Percentiles rank a stretch among this genome's conserved stretches.
Conservation (phyloP, 1,284 basidiomycete genomes). For the Ganoderma resinaceum region DNA sequence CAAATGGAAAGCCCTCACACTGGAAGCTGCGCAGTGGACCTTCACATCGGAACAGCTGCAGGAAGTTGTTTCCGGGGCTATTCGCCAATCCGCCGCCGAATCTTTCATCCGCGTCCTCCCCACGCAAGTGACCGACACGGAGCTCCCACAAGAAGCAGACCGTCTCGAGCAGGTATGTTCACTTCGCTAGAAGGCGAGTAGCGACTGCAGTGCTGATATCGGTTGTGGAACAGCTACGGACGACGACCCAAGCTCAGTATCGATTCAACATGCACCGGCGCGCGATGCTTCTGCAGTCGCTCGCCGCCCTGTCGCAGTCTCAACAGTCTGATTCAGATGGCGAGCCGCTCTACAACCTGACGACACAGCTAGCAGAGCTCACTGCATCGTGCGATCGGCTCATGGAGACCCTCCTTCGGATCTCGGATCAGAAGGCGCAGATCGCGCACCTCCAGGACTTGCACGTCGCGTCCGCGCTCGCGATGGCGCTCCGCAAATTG, state of each 20-base stretch:
- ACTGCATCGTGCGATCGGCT: constrained; percentile 65
- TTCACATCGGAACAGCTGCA: constrained; percentile 74
- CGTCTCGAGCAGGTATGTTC: constrained; percentile 57
- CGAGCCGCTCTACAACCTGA: constrained; percentile 46
- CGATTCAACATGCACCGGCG: constrained; percentile 73
- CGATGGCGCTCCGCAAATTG: constrained; percentile 78
- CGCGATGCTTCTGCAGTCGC: constrained; percentile 73
- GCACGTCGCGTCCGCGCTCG: constrained; percentile 76
- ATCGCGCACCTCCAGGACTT: constrained; percentile 63
- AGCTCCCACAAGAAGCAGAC: constrained; percentile 62
- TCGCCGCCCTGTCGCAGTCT: constrained; percentile 44
- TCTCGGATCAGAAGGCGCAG: constrained; percentile 69
- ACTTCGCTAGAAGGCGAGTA: neutral
- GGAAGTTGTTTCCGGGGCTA: constrained; percentile 74
- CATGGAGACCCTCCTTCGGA: constrained; percentile 60
- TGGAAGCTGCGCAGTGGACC: constrained; percentile 81
- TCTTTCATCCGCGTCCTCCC: constrained; percentile 76
- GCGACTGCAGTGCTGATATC: neutral
- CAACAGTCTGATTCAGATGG: constrained; percentile 33
- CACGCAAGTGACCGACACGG: constrained; percentile 62
- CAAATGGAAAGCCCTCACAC: constrained; percentile 68
- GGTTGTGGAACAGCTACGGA: constrained; percentile 27
- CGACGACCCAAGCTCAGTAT: constrained; percentile 66
- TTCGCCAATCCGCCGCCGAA: constrained; percentile 72
- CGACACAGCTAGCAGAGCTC: constrained; percentile 65